Base-by-base conservation (phyloP, 176 grass and related monocot genomes). In the Ampelocalamus luodianensis region DNA sequence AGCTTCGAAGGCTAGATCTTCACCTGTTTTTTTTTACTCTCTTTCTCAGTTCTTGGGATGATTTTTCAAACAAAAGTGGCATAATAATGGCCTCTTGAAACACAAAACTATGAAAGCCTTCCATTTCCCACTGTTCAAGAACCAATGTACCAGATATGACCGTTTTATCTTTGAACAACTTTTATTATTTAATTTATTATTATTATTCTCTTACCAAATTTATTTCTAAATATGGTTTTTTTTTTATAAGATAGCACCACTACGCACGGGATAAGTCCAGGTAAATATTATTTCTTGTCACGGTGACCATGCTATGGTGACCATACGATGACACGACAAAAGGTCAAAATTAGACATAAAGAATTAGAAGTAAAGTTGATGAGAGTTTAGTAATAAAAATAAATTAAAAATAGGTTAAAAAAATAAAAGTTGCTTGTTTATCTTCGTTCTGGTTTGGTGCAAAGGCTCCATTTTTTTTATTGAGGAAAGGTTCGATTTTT, bases 61-160 rank as follows among this genome's bases (percentile, higher is more conserved):
- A 27, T 24, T 81, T 71, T 71, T 81, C 13, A 67, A 80, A 81
- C 11, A 63, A 89, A 89, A 64, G 23, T 26, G 54, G 17, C 34
- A 53, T 26, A 53, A 16, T 65, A 70, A 85, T 77, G 0, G 1
- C 45, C 24, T 15, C 9, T n/a, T 16, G 48, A 3, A 62, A 53
- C 23, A 9, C 5, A 58, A 48, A 78, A 13, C 72, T 1, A 42
- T 4, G 27, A 39, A 39, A 81, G 5, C 70, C 68, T 79, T 51
- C 40, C 11, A 7, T 39, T 71, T 45, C 71, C 42, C 64, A 75
- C 62, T 45, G 36, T 62, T 34, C 56, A 84, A 84, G 46, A 89
- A 85, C 39, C 22, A 79, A 49, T 66, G 68, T 6, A 74, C 80
- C 15, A 88, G 3, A 23, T 16, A 36, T 67, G 29, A 34, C 49